These are phyloP conservation scores for Chalaropsis ovoidea DNA, from an alignment of 2,329 filamentous ascomycete genomes.

Conservation along the genomic window DNA sequence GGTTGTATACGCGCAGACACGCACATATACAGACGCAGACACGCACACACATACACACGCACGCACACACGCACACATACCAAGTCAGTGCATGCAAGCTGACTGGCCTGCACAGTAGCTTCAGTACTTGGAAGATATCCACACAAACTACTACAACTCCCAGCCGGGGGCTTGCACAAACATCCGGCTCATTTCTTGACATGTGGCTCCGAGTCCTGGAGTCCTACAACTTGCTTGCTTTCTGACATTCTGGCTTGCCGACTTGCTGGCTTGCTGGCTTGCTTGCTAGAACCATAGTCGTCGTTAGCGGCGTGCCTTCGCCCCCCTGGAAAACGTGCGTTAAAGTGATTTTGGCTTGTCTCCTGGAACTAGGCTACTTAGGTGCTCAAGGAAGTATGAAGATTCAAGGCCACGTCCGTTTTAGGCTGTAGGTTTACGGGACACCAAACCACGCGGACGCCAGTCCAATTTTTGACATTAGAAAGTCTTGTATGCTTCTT, in stretches of 20 bases:
- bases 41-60: not conserved
- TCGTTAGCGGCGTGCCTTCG: not conserved
- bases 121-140: too few relatives aligned
- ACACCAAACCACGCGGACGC: not conserved
- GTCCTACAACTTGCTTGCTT: too few relatives aligned
- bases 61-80: not conserved
- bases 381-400: not conserved
- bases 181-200: not conserved
- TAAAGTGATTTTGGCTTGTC: not conserved
- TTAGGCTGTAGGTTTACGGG: not conserved
- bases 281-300: too few relatives aligned
- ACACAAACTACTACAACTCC: not conserved
- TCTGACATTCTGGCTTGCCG: too few relatives aligned
- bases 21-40: not conserved
- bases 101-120: not conserved
- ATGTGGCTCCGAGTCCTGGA: not conserved
- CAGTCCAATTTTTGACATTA: too few relatives aligned
- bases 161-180: not conserved
- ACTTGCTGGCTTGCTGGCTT: too few relatives aligned
- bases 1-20: not conserved
- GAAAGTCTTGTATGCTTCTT: too few relatives aligned
- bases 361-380: constrained; percentile 10
- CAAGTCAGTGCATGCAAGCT: not conserved
- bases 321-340: not conserved
- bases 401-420: not conserved